Conservation (phyloP, 768 basidiomycete genomes). For the Rubroboletus pulcherrimus region DNA sequence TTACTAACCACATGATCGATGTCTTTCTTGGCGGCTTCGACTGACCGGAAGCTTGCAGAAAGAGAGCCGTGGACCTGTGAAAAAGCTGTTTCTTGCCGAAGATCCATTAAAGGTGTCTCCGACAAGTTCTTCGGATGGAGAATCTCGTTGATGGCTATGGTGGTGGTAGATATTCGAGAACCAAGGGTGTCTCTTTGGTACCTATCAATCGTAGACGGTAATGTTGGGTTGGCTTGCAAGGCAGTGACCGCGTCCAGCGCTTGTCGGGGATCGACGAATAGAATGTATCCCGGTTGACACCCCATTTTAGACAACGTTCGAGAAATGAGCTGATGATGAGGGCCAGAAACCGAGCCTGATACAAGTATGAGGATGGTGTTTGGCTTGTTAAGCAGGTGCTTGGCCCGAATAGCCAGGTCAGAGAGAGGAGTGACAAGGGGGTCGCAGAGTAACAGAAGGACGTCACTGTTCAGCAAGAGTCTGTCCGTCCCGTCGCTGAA, state of each 20-base stretch:
- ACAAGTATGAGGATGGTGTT: constrained; percentile 46
- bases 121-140: constrained; percentile 4
- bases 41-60: constrained; percentile 31
- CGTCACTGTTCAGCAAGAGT: constrained; percentile 44
- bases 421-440: constrained; percentile 51
- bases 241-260: constrained; percentile 51
- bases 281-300: constrained; percentile 28
- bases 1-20: constrained; percentile 35
- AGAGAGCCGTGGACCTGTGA: constrained; percentile 40
- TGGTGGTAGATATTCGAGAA: constrained; percentile 55
- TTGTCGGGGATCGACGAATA: constrained; percentile 57
- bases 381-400: constrained; percentile 30
- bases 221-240: constrained; percentile 44
- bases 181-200: constrained; percentile 61
- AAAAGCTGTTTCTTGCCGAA: constrained; percentile 38
- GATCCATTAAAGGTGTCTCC: constrained; percentile 12
- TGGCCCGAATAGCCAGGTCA: constrained; percentile 28
- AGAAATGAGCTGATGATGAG: constrained; percentile 16
- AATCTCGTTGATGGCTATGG: constrained; percentile 34
- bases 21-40: constrained; percentile 31
- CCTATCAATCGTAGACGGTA: constrained; percentile 50
- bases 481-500: constrained; percentile 14
- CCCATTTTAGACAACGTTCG: constrained; percentile 22
- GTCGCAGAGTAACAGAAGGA: constrained; percentile 63
- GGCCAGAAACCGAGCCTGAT: constrained; percentile 22